Conservation (phyloP, 202 grass and related monocot species). For the Dendrocalamus latiflorus region DNA sequence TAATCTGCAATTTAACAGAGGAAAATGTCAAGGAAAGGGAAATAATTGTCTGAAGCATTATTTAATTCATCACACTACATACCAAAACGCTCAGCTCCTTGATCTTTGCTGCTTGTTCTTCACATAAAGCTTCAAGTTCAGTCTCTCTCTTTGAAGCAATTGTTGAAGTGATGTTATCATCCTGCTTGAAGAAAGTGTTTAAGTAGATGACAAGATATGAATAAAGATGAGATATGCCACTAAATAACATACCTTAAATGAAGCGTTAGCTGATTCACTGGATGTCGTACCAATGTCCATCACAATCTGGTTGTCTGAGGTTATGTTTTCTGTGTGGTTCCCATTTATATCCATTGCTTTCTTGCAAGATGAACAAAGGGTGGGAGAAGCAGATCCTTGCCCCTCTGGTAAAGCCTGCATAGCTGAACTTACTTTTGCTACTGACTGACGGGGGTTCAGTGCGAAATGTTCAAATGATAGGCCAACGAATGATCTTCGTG, state of each 20-base stretch:
- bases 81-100: slow-evolving; percentile 60
- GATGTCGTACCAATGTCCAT: neutral
- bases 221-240: neutral
- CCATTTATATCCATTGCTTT: slow-evolving; percentile 50
- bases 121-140: slow-evolving; percentile 80
- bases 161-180: neutral
- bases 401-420: slow-evolving; percentile 22
- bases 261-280: slow-evolving; percentile 7
- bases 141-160: slow-evolving; percentile 57
- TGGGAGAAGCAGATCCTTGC: slow-evolving; percentile 14
- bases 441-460: slow-evolving; percentile 46
- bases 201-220: neutral
- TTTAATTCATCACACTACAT: slow-evolving; percentile 23
- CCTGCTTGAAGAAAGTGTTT: slow-evolving; percentile 33
- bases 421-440: slow-evolving; percentile 39
- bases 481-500: slow-evolving; percentile 62
- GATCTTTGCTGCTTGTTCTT: slow-evolving; percentile 74
- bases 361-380: slow-evolving; percentile 81
- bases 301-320: slow-evolving; percentile 37
- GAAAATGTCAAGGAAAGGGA: slow-evolving; percentile 24
- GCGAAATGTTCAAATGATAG: slow-evolving; percentile 97
- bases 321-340: slow-evolving; percentile 22
- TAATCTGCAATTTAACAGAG: slow-evolving; percentile 47
- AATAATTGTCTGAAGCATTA: neutral
- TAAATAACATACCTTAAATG: slow-evolving; percentile 34